A percentile compares a stretch with the other conserved stretches of the same genome.
phyloP scores from a whole-genome alignment of 2,329 filamentous ascomycete species.

The Coleophoma cylindrospora region DNA sequence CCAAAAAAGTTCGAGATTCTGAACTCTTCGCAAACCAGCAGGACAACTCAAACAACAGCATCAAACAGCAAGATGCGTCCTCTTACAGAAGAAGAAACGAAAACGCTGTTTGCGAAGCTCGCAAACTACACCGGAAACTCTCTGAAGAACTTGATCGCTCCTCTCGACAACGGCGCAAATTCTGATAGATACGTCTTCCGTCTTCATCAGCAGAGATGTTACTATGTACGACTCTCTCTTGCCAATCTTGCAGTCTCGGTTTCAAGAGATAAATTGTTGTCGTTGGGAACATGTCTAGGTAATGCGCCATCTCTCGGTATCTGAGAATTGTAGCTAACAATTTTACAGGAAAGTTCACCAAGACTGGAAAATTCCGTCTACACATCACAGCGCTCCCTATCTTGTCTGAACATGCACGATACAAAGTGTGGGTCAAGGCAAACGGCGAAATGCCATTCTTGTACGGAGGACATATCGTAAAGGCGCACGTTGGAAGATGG shows the following conservation, averaged over 20 bases:
- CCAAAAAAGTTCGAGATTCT: conserved; percentile 9
- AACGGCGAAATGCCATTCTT: conserved; percentile 98
- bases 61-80: conserved; percentile 56
- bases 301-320: conserved; percentile 10
- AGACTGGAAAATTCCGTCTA: conserved; percentile 90
- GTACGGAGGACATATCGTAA: conserved; percentile 87
- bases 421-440: conserved; percentile 95
- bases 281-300: conserved; percentile 81
- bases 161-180: conserved; percentile 60
- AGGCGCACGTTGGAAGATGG: conserved; percentile 73
- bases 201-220: conserved; percentile 76
- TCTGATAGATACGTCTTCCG: conserved; percentile 83
- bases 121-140: conserved; percentile 89
- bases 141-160: conserved; percentile 78
- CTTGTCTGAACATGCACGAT: conserved; percentile 84
- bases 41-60: neutral
- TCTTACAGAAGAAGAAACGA: conserved; percentile 74
- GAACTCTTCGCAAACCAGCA: neutral
- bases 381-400: conserved; percentile 86
- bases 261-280: conserved; percentile 74
- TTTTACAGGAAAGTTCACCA: conserved; percentile 81
- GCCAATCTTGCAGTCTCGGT: conserved; percentile 89
- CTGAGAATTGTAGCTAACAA: conserved; percentile 9
- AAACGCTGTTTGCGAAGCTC: conserved; percentile 85
- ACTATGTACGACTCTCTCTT: conserved; percentile 85